Conservation (phyloP, 768 basidiomycete genomes). For the Rhodotorula taiwanensis region DNA sequence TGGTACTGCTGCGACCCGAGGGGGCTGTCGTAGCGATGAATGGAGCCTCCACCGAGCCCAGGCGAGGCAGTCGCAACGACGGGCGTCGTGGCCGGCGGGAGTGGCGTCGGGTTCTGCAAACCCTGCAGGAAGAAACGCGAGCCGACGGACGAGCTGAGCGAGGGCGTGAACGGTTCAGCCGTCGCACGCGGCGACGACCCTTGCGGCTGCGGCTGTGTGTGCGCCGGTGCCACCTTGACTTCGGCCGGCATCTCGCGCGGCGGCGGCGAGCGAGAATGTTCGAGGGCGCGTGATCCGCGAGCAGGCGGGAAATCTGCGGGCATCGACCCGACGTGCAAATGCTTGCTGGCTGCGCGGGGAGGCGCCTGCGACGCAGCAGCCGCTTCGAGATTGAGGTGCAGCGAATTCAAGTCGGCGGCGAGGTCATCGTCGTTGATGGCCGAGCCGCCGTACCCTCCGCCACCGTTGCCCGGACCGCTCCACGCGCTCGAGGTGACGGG, state of each 20-base stretch:
- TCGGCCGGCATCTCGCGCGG: neutral
- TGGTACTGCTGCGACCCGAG: too few relatives aligned
- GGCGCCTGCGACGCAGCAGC: conserved; percentile 2
- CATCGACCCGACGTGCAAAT: conserved; percentile 27
- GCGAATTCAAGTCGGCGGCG: conserved; percentile 40
- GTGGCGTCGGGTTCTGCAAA: conserved; percentile 6
- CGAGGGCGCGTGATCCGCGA: conserved; percentile 9
- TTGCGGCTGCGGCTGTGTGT: neutral
- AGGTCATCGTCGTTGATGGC: conserved; percentile 41
- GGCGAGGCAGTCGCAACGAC: conserved; percentile 10
- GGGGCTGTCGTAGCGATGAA: neutral
- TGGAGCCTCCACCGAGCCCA: neutral
- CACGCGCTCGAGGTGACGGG: conserved; percentile 1
- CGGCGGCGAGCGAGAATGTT: conserved; percentile 14
- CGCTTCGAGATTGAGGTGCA: conserved; percentile 40
- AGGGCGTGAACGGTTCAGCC: conserved; percentile 20
- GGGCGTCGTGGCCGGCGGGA: conserved; percentile 20
- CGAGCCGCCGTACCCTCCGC: conserved; percentile 20
- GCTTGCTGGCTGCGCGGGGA: neutral
- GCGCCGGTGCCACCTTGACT: neutral
- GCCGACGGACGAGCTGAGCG: conserved; percentile 9
- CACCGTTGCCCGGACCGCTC: neutral
- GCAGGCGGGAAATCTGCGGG: conserved; percentile 30
- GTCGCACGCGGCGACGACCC: conserved; percentile 16
- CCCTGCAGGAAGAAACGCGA: conserved; percentile 28